These are phyloP conservation scores for Aspergillus funiculosus DNA, from an alignment of 495 filamentous ascomycete genomes.

Conservation along the genomic window DNA sequence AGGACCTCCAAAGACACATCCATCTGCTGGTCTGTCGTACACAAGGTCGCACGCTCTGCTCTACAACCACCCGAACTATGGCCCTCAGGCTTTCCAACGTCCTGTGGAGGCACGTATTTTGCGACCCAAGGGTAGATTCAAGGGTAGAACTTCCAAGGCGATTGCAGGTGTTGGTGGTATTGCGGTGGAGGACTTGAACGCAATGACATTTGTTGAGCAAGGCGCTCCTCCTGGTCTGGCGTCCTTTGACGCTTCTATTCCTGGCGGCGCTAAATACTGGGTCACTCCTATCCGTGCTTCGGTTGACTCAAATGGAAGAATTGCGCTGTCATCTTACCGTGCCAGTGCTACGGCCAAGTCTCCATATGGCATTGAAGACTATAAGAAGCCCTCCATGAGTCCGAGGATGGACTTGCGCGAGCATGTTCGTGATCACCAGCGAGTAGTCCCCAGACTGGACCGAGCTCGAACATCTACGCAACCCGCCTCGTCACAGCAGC, in stretches of 20 bases:
- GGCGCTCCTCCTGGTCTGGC: conserved; percentile 34
- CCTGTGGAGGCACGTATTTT: conserved; percentile 68
- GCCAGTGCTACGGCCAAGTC: conserved; percentile 41
- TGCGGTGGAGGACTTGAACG: conserved; percentile 40
- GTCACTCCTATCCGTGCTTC: conserved; percentile 51
- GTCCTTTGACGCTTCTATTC: conserved; percentile 51
- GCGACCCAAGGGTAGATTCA: conserved; percentile 37
- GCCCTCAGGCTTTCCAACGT: conserved; percentile 59
- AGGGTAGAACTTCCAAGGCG: conserved; percentile 29
- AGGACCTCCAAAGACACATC: conserved; percentile 80
- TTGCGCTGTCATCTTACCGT: conserved; percentile 45
- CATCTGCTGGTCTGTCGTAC: conserved; percentile 85
- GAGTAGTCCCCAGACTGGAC: conserved; percentile 34
- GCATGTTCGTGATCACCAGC: conserved; percentile 21
- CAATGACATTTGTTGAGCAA: conserved; percentile 33
- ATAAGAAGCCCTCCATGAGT: conserved; percentile 24
- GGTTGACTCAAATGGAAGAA: conserved; percentile 55
- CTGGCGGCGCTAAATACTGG: conserved; percentile 63
- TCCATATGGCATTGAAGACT: conserved; percentile 44
- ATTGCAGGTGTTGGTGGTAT: conserved; percentile 49
- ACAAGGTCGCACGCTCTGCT: conserved; percentile 62
- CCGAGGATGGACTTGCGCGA: conserved; percentile 22
- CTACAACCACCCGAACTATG: conserved; percentile 76
- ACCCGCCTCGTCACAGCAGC: neutral
- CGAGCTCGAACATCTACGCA: conserved; percentile 6